phyloP scores from a whole-genome alignment of 2,329 filamentous ascomycete species.

The Clarireedia monteithiana region DNA sequence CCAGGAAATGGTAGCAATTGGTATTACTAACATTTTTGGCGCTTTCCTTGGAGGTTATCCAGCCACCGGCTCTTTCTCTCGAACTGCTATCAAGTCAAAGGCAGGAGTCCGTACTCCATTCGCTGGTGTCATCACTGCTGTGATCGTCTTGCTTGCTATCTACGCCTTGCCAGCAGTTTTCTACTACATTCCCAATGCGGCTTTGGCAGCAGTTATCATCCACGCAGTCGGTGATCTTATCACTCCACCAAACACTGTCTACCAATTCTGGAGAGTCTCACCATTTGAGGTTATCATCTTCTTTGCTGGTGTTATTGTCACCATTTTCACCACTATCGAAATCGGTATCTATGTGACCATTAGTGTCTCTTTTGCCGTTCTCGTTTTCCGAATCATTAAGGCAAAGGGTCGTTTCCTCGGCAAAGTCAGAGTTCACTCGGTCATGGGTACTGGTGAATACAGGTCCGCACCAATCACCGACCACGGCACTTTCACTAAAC shows the following conservation, averaged over 20 bases:
- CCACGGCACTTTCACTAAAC: conserved; percentile 37
- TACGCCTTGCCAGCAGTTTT: conserved; percentile 85
- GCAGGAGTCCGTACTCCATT: conserved; percentile 89
- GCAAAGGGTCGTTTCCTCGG: conserved; percentile 80
- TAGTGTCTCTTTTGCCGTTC: conserved; percentile 63
- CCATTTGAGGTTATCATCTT: conserved; percentile 89
- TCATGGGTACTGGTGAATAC: conserved; percentile 45
- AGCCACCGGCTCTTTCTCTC: conserved; percentile 89
- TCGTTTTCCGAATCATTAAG: conserved; percentile 78
- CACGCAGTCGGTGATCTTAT: conserved; percentile 92
- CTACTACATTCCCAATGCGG: conserved; percentile 82
- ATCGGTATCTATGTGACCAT: conserved; percentile 89
- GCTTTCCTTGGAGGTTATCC: conserved; percentile 91
- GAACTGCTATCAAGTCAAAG: conserved; percentile 95
- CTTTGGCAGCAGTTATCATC: conserved; percentile 83
- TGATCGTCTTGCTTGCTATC: conserved; percentile 80
- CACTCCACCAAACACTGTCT: conserved; percentile 82
- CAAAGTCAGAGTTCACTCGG: conserved; percentile 73
- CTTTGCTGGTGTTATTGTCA: conserved; percentile 85
- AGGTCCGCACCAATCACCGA: conserved; percentile 62
- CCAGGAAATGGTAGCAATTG: conserved; percentile 92
- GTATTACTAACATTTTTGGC: conserved; percentile 80
- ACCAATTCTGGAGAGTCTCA: conserved; percentile 91
- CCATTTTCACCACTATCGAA: conserved; percentile 82
- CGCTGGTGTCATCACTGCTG: conserved; percentile 78